phyloP scores from a whole-genome alignment of 345 rosid species.

The Combretum micranthum region DNA sequence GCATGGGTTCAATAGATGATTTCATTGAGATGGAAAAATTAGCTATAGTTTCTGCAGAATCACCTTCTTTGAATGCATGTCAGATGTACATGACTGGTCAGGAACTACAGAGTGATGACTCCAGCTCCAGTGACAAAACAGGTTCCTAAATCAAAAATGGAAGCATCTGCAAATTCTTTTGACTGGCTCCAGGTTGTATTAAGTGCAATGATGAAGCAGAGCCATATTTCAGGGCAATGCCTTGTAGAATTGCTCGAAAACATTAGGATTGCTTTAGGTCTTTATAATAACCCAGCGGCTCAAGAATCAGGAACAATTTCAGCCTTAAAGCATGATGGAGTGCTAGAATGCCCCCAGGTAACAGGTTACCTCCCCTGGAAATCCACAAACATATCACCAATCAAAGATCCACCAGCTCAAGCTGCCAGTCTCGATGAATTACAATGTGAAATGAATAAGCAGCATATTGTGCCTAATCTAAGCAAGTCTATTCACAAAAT shows the following conservation, averaged over 20 bases:
- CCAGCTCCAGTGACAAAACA: conserved; percentile 8
- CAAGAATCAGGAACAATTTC: conserved; percentile 8
- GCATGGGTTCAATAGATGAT: conserved; percentile 65
- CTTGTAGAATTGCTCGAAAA: conserved; percentile 58
- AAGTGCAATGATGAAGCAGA: conserved; percentile 62
- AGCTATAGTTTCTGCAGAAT: conserved; percentile 54
- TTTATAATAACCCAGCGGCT: conserved; percentile 20
- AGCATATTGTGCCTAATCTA: conserved; percentile 15
- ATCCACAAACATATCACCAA: conserved; percentile 15
- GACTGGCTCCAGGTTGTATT: conserved; percentile 95
- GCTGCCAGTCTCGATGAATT: conserved; percentile 10
- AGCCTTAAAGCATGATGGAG: conserved; percentile 13
- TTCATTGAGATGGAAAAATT: conserved; percentile 78
- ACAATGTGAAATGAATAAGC: conserved; percentile 11
- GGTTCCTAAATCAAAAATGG: conserved; percentile 15
- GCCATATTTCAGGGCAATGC: conserved; percentile 50
- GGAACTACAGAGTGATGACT: conserved; percentile 25
- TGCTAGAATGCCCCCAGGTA: conserved; percentile 21
- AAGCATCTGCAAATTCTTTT: conserved; percentile 32
- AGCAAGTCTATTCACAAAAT: conserved; percentile 36
- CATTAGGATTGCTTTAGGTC: conserved; percentile 72
- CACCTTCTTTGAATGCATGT: conserved; percentile 16
- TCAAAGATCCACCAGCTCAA: conserved; percentile 12
- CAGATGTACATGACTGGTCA: conserved; percentile 8
- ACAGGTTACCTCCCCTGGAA: conserved; percentile 38